Conservation (phyloP, 2,329 filamentous ascomycete species). For the Colletotrichum sansevieriae region DNA sequence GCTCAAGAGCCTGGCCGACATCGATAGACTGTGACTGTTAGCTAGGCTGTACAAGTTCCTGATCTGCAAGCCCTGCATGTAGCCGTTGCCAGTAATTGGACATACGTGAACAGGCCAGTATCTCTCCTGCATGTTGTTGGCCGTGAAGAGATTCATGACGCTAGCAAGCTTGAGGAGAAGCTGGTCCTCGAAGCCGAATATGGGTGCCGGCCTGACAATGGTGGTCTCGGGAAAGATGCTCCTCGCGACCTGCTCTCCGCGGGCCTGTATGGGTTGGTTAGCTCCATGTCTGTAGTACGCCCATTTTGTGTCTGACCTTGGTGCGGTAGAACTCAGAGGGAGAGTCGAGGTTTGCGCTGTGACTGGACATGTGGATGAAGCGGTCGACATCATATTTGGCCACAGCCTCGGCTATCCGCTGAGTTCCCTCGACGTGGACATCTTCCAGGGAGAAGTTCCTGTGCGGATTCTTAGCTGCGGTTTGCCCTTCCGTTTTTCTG, state of each 20-base stretch:
- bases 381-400: conserved; percentile 98
- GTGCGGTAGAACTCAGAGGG: conserved; percentile 90
- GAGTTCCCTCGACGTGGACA: conserved; percentile 91
- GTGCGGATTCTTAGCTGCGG: conserved; percentile 48
- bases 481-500: conserved; percentile 7
- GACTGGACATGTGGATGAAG: conserved; percentile 96
- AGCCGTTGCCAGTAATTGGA: conserved; percentile 32
- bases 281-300: background rate
- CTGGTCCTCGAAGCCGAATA: conserved; percentile 96
- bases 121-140: conserved; percentile 93
- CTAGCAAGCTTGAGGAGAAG: conserved; percentile 88
- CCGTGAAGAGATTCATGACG: conserved; percentile 84
- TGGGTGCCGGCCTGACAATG: conserved; percentile 91
- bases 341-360: conserved; percentile 87
- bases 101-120: conserved; percentile 91
- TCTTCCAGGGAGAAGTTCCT: conserved; percentile 95
- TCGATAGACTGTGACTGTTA: conserved; percentile 78
- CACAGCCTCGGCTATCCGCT: conserved; percentile 92
- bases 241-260: conserved; percentile 85
- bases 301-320: conserved; percentile 70
- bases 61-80: conserved; percentile 4
- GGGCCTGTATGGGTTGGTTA: conserved; percentile 63
- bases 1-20: conserved; percentile 88
- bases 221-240: conserved; percentile 97
- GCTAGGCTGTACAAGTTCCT: no score